Conservation (phyloP, 371 early-diverging fungal genomes). For the Syncephalis plumigaleata region DNA sequence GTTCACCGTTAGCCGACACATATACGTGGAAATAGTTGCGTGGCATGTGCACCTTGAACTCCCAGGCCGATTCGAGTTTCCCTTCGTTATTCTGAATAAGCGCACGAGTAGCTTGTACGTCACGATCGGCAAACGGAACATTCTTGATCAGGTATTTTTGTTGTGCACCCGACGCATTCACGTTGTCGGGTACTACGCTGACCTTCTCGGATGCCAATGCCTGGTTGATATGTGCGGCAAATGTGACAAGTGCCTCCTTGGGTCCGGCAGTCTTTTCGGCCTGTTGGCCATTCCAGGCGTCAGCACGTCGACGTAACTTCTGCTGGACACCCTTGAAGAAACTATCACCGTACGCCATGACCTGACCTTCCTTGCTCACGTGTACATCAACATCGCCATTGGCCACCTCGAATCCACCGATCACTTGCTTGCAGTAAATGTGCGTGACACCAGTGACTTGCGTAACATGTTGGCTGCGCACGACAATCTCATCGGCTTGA, state of each 20-base stretch:
- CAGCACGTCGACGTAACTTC: background rate
- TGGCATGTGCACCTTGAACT: constrained; percentile 62
- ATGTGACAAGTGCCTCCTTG: no score
- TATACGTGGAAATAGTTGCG: constrained; percentile 81
- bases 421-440: constrained; percentile 50
- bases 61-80: constrained; percentile 49
- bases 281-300: no score
- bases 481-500: background rate
- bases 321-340: constrained; percentile 27
- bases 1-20: constrained; percentile 50
- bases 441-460: constrained; percentile 50
- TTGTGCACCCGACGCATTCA: background rate
- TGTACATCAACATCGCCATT: constrained; percentile 73
- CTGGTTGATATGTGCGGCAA: no score
- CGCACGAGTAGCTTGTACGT: constrained; percentile 30
- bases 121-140: constrained; percentile 35
- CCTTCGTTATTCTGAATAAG: constrained; percentile 23
- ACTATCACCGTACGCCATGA: constrained; percentile 55
- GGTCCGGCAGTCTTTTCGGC: no score
- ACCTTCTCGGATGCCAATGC: background rate
- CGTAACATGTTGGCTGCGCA: background rate
- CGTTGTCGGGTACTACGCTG: background rate
- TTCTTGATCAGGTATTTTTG: constrained; percentile 16
- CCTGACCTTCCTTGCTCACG: constrained; percentile 39
- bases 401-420: constrained; percentile 51